A percentile compares a stretch with the other conserved stretches of the same genome.
Evolutionary conservation across 2,329 filamentous ascomycete species (phyloP).

Genomic region (Colletotrichum eleusines): DNA sequence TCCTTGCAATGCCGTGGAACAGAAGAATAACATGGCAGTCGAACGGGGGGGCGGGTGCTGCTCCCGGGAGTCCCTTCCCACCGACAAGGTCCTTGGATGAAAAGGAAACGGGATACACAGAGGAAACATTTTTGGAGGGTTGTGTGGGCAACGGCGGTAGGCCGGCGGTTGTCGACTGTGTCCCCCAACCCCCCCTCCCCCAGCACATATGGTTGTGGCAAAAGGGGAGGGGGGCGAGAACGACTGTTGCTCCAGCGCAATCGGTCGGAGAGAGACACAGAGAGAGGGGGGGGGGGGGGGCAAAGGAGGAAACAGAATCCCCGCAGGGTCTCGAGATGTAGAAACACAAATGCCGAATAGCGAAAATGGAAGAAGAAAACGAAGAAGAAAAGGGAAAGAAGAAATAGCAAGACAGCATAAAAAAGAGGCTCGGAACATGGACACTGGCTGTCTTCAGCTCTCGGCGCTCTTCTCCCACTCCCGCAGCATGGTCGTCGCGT

Average conservation of each 20-base stretch:
- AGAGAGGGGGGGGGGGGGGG: no score
- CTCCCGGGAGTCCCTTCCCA: background rate
- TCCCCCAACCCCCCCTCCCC: background rate
- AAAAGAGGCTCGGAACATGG: background rate
- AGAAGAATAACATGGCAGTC: background rate
- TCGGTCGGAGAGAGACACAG: background rate
- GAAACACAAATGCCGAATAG: background rate
- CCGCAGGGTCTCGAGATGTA: background rate
- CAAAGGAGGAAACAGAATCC: background rate
- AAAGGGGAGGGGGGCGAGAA: background rate
- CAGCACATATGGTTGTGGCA: no score
- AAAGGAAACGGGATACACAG: background rate
- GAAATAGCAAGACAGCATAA: background rate
- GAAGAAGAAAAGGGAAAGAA: no score
- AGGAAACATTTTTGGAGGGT: background rate
- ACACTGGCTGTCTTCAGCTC: constrained; percentile 2
- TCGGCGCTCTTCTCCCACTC: constrained; percentile 26
- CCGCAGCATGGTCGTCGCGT: constrained; percentile 62
- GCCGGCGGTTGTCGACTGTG: background rate
- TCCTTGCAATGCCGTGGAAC: constrained; percentile 38
- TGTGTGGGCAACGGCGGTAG: background rate
- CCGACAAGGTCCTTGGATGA: no score
- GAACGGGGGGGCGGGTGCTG: background rate
- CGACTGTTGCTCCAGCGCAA: background rate
- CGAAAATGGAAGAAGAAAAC: background rate